Conservation (phyloP, 2,329 filamentous ascomycete genomes). For the Alternaria dauci region DNA sequence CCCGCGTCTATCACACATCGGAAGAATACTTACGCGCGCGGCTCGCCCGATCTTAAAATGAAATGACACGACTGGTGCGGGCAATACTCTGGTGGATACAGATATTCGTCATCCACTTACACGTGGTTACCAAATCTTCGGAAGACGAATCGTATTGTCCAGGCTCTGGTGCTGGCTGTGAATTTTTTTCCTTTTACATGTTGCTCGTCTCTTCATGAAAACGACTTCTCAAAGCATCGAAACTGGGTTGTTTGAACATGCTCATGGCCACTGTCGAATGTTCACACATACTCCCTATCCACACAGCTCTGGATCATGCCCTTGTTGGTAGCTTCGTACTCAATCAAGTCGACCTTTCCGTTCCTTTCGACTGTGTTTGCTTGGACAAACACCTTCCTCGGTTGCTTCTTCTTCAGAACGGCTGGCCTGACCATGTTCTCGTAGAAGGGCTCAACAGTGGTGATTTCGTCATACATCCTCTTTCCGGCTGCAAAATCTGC, state of each 20-base stretch:
- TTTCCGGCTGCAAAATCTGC: slow-evolving; percentile 82
- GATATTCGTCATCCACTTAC: neutral
- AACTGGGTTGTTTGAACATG: neutral
- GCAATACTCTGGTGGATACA: neutral
- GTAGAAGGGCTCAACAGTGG: slow-evolving; percentile 85
- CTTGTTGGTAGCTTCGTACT: slow-evolving; percentile 82
- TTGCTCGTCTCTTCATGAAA: neutral
- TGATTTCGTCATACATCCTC: slow-evolving; percentile 84
- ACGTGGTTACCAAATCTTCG: neutral
- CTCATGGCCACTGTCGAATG: neutral
- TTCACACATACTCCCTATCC: slow-evolving; percentile 48
- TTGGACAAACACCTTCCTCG: slow-evolving; percentile 92
- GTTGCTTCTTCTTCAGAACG: slow-evolving; percentile 79
- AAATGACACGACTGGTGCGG: neutral
- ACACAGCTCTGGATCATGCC: slow-evolving; percentile 67
- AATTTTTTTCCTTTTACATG: neutral
- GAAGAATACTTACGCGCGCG: neutral
- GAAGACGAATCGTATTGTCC: neutral
- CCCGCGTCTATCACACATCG: neutral
- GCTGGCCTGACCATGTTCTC: slow-evolving; percentile 79
- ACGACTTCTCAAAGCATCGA: neutral
- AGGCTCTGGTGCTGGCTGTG: neutral
- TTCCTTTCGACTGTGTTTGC: slow-evolving; percentile 78
- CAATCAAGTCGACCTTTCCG: slow-evolving; percentile 70
- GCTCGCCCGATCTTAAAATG: neutral